Evolutionary conservation across 2,329 filamentous ascomycete species (phyloP).

Genomic region (Colletotrichum musicola): DNA sequence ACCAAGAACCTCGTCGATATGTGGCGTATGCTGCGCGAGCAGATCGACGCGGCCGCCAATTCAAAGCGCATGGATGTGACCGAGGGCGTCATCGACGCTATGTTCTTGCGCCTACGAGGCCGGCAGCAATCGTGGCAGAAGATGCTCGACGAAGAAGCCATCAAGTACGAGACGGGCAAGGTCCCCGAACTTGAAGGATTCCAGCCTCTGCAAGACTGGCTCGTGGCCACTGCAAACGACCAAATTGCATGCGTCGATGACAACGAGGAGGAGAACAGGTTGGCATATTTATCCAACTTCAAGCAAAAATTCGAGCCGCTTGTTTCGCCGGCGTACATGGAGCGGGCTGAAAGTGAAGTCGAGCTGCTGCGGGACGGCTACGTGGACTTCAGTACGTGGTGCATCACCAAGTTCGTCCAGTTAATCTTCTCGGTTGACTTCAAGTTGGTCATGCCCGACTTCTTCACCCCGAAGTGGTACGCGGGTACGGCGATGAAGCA

Average conservation of each 20-base stretch:
- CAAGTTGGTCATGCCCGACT: slow-evolving; percentile 82
- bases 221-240: slow-evolving; percentile 96
- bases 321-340: slow-evolving; percentile 84
- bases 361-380: slow-evolving; percentile 87
- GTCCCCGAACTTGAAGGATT: slow-evolving; percentile 72
- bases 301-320: slow-evolving; percentile 84
- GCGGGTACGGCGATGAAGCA: slow-evolving; percentile 87
- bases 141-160: slow-evolving; percentile 87
- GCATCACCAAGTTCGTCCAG: slow-evolving; percentile 86
- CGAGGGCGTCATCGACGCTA: slow-evolving; percentile 95
- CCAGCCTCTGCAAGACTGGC: slow-evolving; percentile 92
- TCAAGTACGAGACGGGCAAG: slow-evolving; percentile 74
- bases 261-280: slow-evolving; percentile 78
- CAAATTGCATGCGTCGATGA: slow-evolving; percentile 99
- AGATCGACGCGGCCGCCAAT: slow-evolving; percentile 85
- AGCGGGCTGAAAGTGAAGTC: slow-evolving; percentile 79
- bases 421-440: slow-evolving; percentile 95
- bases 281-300: slow-evolving; percentile 90
- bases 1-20: slow-evolving; percentile 93
- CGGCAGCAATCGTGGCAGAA: slow-evolving; percentile 89
- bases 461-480: slow-evolving; percentile 96
- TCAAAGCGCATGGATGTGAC: slow-evolving; percentile 91
- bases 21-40: slow-evolving; percentile 97
- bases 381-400: slow-evolving; percentile 94
- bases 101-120: slow-evolving; percentile 87